Conservation (phyloP, 2,329 filamentous ascomycete genomes). For the Cladosporium colombiae region DNA sequence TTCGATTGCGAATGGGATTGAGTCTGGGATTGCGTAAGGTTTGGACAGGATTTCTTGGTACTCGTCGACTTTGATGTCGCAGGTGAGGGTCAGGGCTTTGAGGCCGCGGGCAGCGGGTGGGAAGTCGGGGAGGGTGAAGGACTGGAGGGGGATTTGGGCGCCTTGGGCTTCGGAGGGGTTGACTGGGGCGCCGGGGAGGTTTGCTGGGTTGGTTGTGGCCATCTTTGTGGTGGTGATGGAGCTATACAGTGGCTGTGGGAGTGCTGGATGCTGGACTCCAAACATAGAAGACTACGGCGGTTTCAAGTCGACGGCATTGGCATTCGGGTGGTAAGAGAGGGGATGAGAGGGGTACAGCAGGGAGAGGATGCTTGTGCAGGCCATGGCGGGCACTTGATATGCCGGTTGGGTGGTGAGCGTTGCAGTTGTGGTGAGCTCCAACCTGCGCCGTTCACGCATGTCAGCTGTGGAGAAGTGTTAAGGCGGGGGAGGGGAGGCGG, state of each 20-base stretch:
- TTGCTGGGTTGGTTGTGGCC: slow-evolving; percentile 29
- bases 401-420: background rate
- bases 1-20: slow-evolving; percentile 44
- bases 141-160: slow-evolving; percentile 50
- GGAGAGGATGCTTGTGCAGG: background rate
- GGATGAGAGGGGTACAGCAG: slow-evolving; percentile 2
- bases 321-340: slow-evolving; percentile 4
- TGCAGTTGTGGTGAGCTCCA: background rate
- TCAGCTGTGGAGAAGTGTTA: slow-evolving; percentile 1
- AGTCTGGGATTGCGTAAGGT: slow-evolving; percentile 38
- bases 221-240: slow-evolving; percentile 10
- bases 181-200: slow-evolving; percentile 44
- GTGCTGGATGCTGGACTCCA: background rate
- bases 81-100: slow-evolving; percentile 50
- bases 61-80: slow-evolving; percentile 50
- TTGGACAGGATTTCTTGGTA: slow-evolving; percentile 44
- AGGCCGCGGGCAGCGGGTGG: slow-evolving; percentile 47
- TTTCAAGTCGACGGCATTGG: background rate
- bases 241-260: background rate
- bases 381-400: slow-evolving; percentile 16
- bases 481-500: slow-evolving; percentile 4
- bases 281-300: background rate
- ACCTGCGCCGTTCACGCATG: background rate
- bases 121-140: slow-evolving; percentile 49
- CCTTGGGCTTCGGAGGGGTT: slow-evolving; percentile 40